Conservation (phyloP, 2,329 filamentous ascomycete species). For the Aureobasidium subglaciale region DNA sequence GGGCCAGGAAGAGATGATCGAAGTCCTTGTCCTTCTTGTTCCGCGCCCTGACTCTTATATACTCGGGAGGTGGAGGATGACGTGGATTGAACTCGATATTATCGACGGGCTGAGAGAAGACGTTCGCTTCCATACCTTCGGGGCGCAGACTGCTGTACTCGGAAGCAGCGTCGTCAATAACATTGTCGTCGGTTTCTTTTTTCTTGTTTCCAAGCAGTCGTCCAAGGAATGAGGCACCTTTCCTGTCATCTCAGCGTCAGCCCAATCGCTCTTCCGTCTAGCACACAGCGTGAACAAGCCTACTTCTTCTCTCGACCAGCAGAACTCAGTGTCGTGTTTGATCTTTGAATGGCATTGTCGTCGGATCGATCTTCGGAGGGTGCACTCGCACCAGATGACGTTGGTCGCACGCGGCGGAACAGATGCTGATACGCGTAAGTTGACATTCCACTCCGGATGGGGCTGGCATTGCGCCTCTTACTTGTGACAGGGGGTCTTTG, state of each 20-base stretch:
- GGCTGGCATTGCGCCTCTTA: conserved; percentile 35
- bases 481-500: conserved; percentile 63
- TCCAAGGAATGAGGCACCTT: conserved; percentile 84
- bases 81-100: conserved; percentile 71
- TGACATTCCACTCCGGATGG: not conserved
- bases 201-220: conserved; percentile 75
- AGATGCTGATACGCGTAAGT: conserved; percentile 38
- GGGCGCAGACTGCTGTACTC: conserved; percentile 50
- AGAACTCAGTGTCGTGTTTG: conserved; percentile 13
- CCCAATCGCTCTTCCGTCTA: not conserved
- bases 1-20: conserved; percentile 80
- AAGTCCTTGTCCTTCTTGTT: conserved; percentile 79
- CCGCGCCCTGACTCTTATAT: conserved; percentile 76
- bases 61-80: conserved; percentile 81
- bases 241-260: conserved; percentile 49
- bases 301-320: conserved; percentile 13
- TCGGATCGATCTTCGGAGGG: conserved; percentile 41
- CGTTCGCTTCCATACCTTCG: conserved; percentile 74
- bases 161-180: conserved; percentile 30
- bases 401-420: conserved; percentile 50
- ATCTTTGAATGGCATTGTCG: conserved; percentile 6
- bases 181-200: conserved; percentile 39
- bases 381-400: conserved; percentile 23
- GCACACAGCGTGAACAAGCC: not conserved
- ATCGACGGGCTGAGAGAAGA: conserved; percentile 70